Conservation (phyloP, 2,329 filamentous ascomycete species). For the Trichoderma cornu-damae region DNA sequence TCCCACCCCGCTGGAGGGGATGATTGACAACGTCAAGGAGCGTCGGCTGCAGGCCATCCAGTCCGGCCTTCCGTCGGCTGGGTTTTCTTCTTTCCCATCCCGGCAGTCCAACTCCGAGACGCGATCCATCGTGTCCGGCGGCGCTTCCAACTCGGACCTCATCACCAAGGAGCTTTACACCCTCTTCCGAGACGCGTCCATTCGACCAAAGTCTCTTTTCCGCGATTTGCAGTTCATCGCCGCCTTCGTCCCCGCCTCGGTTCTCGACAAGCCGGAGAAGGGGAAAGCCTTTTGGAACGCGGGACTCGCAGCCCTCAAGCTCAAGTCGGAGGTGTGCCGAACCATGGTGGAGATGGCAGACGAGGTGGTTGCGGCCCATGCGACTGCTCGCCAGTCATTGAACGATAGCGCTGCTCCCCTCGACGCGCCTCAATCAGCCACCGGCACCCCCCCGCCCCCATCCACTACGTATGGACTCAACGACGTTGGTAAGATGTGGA, state of each 20-base stretch:
- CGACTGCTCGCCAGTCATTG: slow-evolving; percentile 52
- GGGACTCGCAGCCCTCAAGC: slow-evolving; percentile 76
- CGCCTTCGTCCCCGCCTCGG: slow-evolving; percentile 55
- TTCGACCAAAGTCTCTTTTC: slow-evolving; percentile 75
- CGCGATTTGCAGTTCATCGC: slow-evolving; percentile 74
- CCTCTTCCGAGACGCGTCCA: slow-evolving; percentile 60
- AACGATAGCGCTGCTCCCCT: slow-evolving; percentile 30
- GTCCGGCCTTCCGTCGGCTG: slow-evolving; percentile 27
- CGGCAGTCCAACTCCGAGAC: slow-evolving; percentile 44
- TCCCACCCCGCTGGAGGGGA: slow-evolving; percentile 54
- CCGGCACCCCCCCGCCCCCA: slow-evolving; percentile 42
- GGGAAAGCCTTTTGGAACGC: slow-evolving; percentile 87
- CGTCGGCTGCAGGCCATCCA: slow-evolving; percentile 52
- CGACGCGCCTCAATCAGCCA: slow-evolving; percentile 33
- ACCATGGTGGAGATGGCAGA: slow-evolving; percentile 65
- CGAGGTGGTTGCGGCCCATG: slow-evolving; percentile 55
- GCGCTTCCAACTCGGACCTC: slow-evolving; percentile 53
- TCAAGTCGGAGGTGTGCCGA: slow-evolving; percentile 82
- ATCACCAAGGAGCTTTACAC: slow-evolving; percentile 62
- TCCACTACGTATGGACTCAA: slow-evolving; percentile 63
- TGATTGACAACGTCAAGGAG: slow-evolving; percentile 65
- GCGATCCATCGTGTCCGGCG: slow-evolving; percentile 45
- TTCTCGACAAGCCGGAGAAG: slow-evolving; percentile 57
- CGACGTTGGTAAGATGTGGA: slow-evolving; percentile 84
- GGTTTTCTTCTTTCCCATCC: slow-evolving; percentile 31